These are phyloP conservation scores for Suillus paluster DNA, from an alignment of 768 basidiomycete genomes.

Conservation along the genomic window DNA sequence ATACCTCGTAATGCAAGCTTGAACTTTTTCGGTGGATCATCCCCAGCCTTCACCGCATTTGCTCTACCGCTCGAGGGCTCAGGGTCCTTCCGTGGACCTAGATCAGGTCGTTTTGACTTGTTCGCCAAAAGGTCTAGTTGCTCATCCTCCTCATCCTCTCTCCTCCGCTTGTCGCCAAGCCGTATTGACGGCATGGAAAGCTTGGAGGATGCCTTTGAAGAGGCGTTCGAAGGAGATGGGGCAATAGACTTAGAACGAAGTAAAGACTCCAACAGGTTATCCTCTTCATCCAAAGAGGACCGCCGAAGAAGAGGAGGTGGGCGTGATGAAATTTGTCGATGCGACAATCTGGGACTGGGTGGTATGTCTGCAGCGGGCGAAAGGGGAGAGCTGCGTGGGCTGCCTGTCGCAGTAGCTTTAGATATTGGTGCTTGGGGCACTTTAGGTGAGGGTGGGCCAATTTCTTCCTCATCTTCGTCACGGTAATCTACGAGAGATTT, in stretches of 20 bases:
- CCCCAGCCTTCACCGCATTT: conserved; percentile 34
- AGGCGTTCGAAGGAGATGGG: conserved; percentile 45
- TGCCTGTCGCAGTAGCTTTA: conserved; percentile 22
- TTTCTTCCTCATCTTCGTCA: conserved; percentile 70
- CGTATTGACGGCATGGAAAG: conserved; percentile 49
- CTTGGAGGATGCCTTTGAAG: conserved; percentile 36
- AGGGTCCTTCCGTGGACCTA: conserved; percentile 50
- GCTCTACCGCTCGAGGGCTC: conserved; percentile 24
- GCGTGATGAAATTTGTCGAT: conserved; percentile 40
- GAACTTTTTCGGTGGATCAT: conserved; percentile 66
- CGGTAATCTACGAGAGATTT: conserved; percentile 76
- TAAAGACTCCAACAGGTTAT: conserved; percentile 58
- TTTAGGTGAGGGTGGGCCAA: conserved; percentile 20
- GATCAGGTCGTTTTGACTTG: conserved; percentile 60
- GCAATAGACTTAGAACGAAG: conserved; percentile 41
- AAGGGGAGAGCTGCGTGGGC: conserved; percentile 26
- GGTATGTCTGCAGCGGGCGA: conserved; percentile 40
- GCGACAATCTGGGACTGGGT: conserved; percentile 42
- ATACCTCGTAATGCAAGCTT: conserved; percentile 66
- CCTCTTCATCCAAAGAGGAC: conserved; percentile 53
- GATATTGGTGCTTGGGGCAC: conserved; percentile 13
- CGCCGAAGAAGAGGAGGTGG: conserved; percentile 51
- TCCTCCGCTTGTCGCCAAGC: conserved; percentile 69
- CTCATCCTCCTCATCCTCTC: conserved; percentile 73
- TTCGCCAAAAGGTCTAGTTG: conserved; percentile 60